phyloP scores from a whole-genome alignment of 2,329 filamentous ascomycete genomes.

The Plenodomus tracheiphilus region DNA sequence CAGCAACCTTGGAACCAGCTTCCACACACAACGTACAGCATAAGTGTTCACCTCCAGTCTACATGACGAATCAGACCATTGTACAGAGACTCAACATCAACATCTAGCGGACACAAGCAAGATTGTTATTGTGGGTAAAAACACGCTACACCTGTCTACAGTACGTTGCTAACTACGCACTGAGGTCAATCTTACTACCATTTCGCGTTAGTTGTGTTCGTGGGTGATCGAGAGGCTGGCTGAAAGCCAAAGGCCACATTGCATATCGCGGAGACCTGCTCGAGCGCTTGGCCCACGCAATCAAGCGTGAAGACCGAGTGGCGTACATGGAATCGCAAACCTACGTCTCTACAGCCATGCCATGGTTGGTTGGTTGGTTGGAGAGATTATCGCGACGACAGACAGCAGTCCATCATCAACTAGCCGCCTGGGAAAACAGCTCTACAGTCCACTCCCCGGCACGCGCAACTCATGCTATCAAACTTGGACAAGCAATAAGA shows the following conservation, averaged over 20 bases:
- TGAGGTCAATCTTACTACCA: too few relatives aligned
- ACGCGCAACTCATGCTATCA: background rate
- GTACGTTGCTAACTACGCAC: too few relatives aligned
- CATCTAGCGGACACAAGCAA: too few relatives aligned
- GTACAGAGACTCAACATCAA: too few relatives aligned
- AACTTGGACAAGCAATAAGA: background rate
- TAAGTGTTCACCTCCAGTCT: too few relatives aligned
- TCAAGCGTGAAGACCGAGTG: background rate
- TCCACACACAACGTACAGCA: too few relatives aligned
- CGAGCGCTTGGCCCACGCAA: background rate
- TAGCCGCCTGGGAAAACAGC: background rate
- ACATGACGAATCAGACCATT: too few relatives aligned
- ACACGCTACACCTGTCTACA: too few relatives aligned
- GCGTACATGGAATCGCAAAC: background rate
- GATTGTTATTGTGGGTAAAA: too few relatives aligned
- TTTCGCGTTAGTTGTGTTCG: background rate
- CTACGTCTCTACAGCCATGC: too few relatives aligned
- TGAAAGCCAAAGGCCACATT: slow-evolving; percentile 1
- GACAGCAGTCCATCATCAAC: background rate
- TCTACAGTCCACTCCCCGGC: background rate
- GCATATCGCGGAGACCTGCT: background rate
- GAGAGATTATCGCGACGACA: background rate
- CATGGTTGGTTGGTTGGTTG: too few relatives aligned
- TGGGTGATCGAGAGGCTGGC: slow-evolving; percentile 3
- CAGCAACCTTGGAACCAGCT: too few relatives aligned